Evolutionary conservation across 2,329 filamentous ascomycete species (phyloP).

Genomic region (Simplicillium sp.): DNA sequence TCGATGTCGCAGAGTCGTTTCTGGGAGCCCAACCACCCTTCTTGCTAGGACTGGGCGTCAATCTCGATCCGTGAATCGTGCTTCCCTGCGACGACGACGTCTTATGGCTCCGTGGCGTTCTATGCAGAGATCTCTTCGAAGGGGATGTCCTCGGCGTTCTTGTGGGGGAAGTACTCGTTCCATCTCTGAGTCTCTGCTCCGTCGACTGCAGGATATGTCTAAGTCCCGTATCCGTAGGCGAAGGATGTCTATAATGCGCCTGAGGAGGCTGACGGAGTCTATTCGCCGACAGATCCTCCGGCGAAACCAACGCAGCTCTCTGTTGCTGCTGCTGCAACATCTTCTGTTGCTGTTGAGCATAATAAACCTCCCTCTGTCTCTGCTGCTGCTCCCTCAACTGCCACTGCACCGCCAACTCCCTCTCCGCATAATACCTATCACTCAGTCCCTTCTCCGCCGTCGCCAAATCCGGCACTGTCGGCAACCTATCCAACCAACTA

Average conservation of each 20-base stretch:
- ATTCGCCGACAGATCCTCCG: neutral
- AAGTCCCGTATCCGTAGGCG: slow-evolving; percentile 34
- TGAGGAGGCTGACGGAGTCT: no score
- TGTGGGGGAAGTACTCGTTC: slow-evolving; percentile 18
- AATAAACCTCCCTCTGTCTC: neutral
- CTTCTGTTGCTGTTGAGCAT: neutral
- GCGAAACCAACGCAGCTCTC: neutral
- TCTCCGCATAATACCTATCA: neutral
- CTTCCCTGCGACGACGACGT: slow-evolving; percentile 3
- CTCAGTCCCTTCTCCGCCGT: slow-evolving; percentile 13
- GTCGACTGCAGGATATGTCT: slow-evolving; percentile 42
- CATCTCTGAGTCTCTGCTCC: slow-evolving; percentile 38
- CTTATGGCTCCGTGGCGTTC: slow-evolving; percentile 20
- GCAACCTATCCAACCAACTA: slow-evolving; percentile 21
- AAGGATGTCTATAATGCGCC: neutral
- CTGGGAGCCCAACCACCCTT: slow-evolving; percentile 8
- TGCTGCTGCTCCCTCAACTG: neutral
- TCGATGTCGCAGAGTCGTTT: slow-evolving; percentile 23
- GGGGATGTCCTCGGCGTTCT: slow-evolving; percentile 20
- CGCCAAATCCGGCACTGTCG: slow-evolving; percentile 25
- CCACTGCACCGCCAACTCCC: neutral
- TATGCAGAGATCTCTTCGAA: slow-evolving; percentile 13
- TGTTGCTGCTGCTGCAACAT: slow-evolving; percentile 1
- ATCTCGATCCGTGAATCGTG: slow-evolving; percentile 9
- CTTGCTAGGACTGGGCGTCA: neutral